Evolutionary conservation across 148 eudicot species (phyloP).

Genomic region (Camellia lanceoleosa): DNA sequence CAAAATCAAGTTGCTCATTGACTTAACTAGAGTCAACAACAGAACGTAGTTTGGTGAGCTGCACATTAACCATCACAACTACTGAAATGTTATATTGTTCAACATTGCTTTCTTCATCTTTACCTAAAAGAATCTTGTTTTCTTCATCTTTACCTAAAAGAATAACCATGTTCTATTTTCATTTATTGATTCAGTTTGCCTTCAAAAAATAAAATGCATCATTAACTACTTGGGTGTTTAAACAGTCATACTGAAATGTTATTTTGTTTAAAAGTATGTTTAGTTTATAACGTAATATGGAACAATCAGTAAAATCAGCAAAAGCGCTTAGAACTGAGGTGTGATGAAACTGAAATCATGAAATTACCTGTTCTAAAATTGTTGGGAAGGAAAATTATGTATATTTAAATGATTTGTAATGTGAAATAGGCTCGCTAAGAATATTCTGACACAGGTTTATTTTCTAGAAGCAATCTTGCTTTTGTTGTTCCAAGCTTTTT

Average conservation of each 20-base stretch:
- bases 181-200: too few relatives aligned
- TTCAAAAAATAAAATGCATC: background rate
- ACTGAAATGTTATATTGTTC: too few relatives aligned
- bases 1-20: background rate
- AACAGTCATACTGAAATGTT: background rate
- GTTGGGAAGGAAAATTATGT: constrained; percentile 1
- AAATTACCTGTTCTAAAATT: background rate
- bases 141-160: too few relatives aligned
- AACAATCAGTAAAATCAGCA: background rate
- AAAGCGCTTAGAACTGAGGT: constrained; percentile 1
- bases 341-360: background rate
- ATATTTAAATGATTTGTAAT: background rate
- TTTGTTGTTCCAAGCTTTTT: background rate
- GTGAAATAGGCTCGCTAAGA: background rate
- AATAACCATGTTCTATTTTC: too few relatives aligned
- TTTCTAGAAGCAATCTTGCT: background rate
- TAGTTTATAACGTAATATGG: background rate
- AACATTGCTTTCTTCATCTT: too few relatives aligned
- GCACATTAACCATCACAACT: too few relatives aligned
- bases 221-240: background rate
- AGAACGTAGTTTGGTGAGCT: too few relatives aligned
- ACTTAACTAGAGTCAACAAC: background rate
- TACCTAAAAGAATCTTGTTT: too few relatives aligned
- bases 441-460: background rate
- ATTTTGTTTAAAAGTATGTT: background rate